Percentiles rank a stretch among this genome's conserved stretches.
Evolutionary conservation across 2,329 filamentous ascomycete species (phyloP).

Genomic region (Fusarium sp.): DNA sequence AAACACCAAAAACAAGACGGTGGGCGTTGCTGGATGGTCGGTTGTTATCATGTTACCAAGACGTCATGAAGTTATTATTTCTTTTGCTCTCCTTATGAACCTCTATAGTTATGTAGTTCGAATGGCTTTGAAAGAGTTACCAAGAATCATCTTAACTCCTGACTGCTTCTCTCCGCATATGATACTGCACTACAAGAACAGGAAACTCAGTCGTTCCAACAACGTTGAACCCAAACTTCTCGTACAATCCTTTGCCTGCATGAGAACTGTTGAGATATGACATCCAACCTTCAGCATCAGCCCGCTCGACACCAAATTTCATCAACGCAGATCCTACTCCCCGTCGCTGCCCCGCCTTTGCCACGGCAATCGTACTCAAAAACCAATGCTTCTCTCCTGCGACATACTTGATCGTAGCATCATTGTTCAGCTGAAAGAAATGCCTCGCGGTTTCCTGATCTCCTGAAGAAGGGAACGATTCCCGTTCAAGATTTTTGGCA

Average conservation of each 20-base stretch:
- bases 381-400: constrained; percentile 48
- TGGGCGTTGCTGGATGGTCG: constrained; percentile 38
- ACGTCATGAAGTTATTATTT: constrained; percentile 29
- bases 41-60: constrained; percentile 27
- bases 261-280: constrained; percentile 47
- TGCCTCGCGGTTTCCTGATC: constrained; percentile 50
- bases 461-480: constrained; percentile 42
- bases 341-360: constrained; percentile 46
- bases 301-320: constrained; percentile 48
- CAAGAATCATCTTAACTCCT: background rate
- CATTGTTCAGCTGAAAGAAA: constrained; percentile 55
- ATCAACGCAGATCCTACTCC: constrained; percentile 52
- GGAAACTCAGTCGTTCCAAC: constrained; percentile 38
- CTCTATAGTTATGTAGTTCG: constrained; percentile 30
- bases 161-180: constrained; percentile 48
- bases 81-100: constrained; percentile 29
- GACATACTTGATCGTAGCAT: constrained; percentile 43
- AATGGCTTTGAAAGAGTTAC: constrained; percentile 17
- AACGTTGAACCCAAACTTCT: constrained; percentile 46
- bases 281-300: constrained; percentile 47
- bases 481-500: constrained; percentile 40
- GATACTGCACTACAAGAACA: constrained; percentile 42
- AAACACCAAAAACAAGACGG: constrained; percentile 23
- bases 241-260: constrained; percentile 46
- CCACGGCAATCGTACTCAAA: constrained; percentile 50